These are phyloP conservation scores for Fusarium sp. DNA, from an alignment of 2,329 filamentous ascomycete species.

Conservation along the genomic window DNA sequence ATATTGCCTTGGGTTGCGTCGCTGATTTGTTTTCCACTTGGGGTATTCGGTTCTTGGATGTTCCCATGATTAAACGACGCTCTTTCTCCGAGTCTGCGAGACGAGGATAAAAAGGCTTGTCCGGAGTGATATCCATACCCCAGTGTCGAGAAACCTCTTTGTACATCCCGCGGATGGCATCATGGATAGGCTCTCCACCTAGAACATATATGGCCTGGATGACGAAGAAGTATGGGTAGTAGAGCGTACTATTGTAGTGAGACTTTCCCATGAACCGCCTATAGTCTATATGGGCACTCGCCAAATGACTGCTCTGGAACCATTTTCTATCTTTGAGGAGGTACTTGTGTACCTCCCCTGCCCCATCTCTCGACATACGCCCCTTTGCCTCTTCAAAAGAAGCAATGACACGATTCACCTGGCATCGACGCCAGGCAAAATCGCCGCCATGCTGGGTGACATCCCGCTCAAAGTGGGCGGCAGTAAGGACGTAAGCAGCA, in stretches of 20 bases:
- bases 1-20: too few relatives aligned
- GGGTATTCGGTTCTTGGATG: background rate
- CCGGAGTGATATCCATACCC: accelerated
- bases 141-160: background rate
- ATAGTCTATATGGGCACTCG: too few relatives aligned
- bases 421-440: background rate
- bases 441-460: background rate
- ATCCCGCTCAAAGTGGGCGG: background rate
- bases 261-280: too few relatives aligned
- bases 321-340: background rate
- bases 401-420: accelerated
- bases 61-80: background rate
- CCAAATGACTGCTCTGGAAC: too few relatives aligned
- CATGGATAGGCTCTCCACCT: too few relatives aligned
- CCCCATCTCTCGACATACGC: accelerated
- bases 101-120: background rate
- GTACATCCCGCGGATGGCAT: background rate
- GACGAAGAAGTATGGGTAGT: background rate
- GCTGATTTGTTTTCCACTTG: too few relatives aligned
- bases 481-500: background rate
- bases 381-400: background rate
- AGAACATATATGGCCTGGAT: background rate
- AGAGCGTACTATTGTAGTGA: background rate
- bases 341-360: background rate
- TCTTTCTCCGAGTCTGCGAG: background rate